A percentile compares a stretch with the other conserved stretches of the same genome.
phyloP scores from a whole-genome alignment of 2,329 filamentous ascomycete genomes.

The Cladosporium oxysporum region DNA sequence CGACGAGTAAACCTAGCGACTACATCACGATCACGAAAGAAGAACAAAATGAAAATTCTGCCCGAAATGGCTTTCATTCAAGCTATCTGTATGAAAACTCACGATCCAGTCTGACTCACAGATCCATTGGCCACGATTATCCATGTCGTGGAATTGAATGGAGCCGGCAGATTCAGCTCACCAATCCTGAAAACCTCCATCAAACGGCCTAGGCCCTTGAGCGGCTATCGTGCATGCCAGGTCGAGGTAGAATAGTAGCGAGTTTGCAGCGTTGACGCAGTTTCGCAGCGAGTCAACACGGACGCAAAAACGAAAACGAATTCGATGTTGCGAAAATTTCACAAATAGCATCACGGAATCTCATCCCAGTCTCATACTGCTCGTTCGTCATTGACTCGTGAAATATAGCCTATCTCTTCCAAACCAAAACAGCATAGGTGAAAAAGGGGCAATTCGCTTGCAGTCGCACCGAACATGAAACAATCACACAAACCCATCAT shows the following conservation, averaged over 20 bases:
- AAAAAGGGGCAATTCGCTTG: neutral
- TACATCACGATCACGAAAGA: constrained; percentile 3
- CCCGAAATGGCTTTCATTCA: neutral
- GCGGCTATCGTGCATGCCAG: too few relatives aligned
- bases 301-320: neutral
- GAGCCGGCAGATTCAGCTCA: too few relatives aligned
- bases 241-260: neutral
- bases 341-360: neutral
- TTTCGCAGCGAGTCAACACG: neutral
- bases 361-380: neutral
- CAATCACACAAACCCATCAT: neutral
- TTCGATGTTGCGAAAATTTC: neutral
- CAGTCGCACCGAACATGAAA: neutral
- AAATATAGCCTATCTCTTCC: neutral
- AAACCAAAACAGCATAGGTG: neutral
- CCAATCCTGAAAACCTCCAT: too few relatives aligned
- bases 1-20: constrained; percentile 27
- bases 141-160: too few relatives aligned
- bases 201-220: too few relatives aligned
- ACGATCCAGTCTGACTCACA: neutral
- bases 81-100: neutral
- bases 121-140: neutral
- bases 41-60: neutral
- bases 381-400: neutral
- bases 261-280: neutral